Evolutionary conservation across 2,329 filamentous ascomycete species (phyloP), one percentile per base, ranked within the genome.

Genomic region (Colletotrichum scovillei): DNA sequence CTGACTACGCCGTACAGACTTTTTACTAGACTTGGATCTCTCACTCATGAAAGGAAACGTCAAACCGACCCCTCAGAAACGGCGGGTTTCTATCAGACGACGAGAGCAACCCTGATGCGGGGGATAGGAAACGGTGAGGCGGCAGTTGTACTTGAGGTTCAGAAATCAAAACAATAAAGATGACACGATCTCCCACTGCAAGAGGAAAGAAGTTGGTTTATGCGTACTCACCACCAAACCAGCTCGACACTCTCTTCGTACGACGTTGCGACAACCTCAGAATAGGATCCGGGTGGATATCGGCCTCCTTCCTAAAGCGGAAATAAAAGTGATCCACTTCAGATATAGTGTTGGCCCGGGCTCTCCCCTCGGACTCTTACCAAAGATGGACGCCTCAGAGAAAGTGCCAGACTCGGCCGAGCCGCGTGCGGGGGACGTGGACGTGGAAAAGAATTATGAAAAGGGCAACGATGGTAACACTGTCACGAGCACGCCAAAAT

Each of bases 91-190:
- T 26, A 22, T 9, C 26, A 58, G 7, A 22, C 32, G 19, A 49
- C 35, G 56, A 66, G 19, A 38, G 53, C 5, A 53, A 63, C 58
- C 12, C 26, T n/a, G 11, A 19, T 14, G 28, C 14, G 4, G n/a
- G 5, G 56, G 24, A 3, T n/a, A 38, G n/a, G 11, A 30, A 64
- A 58, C 32, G 26, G 28, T 0, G 53, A 42, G 52, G 52, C 53
- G 58, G 52, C 53, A 69, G 1, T 69, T 42, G n/a, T 12, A 14
- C 14, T 19, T 4, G 14, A 4, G 6, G 22, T 16, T 8, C 24
- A n/a, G 38, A 24, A 55, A 38, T 49, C 30, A 49, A 42, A 28
- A 52, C 14, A 46, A 65, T 70, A 56, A 56, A 70, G 49, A 62
- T 56, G 42, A 56, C 22, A 64, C 35, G 16, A n/a, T 26, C n/a